phyloP scores from a whole-genome alignment of 2,329 filamentous ascomycete genomes.

The Arthrobotrys sinensis region DNA sequence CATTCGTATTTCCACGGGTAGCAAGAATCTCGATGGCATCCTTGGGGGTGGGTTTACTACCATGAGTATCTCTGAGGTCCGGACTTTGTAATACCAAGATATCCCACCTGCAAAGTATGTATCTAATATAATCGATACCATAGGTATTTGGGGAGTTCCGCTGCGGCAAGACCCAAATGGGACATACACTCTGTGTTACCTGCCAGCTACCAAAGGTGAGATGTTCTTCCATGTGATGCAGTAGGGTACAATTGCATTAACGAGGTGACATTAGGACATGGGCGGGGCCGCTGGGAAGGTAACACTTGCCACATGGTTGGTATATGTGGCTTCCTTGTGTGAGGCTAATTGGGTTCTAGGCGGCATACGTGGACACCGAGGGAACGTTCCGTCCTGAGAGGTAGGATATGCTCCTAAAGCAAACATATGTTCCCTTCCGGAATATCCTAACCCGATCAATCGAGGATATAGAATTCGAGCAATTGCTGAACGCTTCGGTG shows the following conservation, averaged over 20 bases:
- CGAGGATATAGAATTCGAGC: constrained; percentile 31
- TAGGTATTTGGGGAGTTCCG: constrained; percentile 75
- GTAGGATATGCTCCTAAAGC: constrained; percentile 33
- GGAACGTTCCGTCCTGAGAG: constrained; percentile 78
- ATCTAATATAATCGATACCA: constrained; percentile 61
- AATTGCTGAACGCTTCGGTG: constrained; percentile 64
- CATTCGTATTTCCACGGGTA: constrained; percentile 78
- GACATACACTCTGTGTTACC: constrained; percentile 78
- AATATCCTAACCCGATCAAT: constrained; percentile 62
- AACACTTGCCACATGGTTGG: not conserved
- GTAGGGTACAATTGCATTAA: constrained; percentile 45
- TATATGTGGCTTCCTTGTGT: constrained; percentile 1
- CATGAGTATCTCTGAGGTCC: constrained; percentile 76
- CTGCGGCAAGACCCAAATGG: constrained; percentile 80
- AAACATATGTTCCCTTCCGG: not conserved
- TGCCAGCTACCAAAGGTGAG: constrained; percentile 71
- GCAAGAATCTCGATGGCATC: constrained; percentile 77
- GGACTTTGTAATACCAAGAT: not conserved
- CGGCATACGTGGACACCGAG: constrained; percentile 77
- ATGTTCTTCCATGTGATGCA: not conserved
- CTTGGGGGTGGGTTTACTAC: constrained; percentile 79
- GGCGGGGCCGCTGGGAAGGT: constrained; percentile 79
- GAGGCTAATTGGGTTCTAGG: constrained; percentile 29
- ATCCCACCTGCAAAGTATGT: not conserved
- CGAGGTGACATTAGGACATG: constrained; percentile 69